These are phyloP conservation scores for Krasilnikovozyma curviuscula DNA, from an alignment of 768 basidiomycete genomes.

Conservation along the genomic window DNA sequence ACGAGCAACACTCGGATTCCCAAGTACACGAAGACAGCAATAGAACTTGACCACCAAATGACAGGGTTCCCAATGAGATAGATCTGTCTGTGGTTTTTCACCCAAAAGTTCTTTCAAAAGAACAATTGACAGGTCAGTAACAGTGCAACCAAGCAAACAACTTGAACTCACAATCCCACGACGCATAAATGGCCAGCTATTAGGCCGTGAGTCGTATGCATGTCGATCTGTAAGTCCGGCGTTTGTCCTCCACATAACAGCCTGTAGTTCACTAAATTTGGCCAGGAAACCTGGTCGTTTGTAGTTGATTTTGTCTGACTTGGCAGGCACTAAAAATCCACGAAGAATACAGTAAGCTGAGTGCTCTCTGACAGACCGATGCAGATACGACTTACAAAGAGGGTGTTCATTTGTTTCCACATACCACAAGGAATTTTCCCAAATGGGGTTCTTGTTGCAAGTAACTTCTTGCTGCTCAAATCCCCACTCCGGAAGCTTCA, in stretches of 20 bases:
- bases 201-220: conserved; percentile 82
- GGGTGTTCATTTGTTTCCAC: conserved; percentile 70
- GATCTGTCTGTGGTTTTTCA: conserved; percentile 84
- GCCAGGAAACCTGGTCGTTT: conserved; percentile 64
- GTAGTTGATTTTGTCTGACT: conserved; percentile 77
- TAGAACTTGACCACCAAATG: conserved; percentile 72
- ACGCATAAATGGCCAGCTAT: conserved; percentile 69
- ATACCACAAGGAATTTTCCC: conserved; percentile 78
- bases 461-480: conserved; percentile 98
- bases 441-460: conserved; percentile 91
- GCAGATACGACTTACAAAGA: conserved; percentile 35
- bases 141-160: too few relatives aligned
- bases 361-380: background rate
- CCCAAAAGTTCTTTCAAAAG: conserved; percentile 74
- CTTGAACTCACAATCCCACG: conserved; percentile 70
- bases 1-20: conserved; percentile 57
- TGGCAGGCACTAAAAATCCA: conserved; percentile 38
- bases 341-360: background rate
- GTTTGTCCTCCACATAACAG: conserved; percentile 94
- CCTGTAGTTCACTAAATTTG: conserved; percentile 80
- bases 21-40: conserved; percentile 49
- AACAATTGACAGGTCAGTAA: background rate
- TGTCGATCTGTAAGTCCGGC: conserved; percentile 89
- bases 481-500: conserved; percentile 93
- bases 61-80: conserved; percentile 89